Evolutionary conservation across 2,329 filamentous ascomycete genomes (phyloP).

Genomic region (Arthrobotrys pseudoclavata): DNA sequence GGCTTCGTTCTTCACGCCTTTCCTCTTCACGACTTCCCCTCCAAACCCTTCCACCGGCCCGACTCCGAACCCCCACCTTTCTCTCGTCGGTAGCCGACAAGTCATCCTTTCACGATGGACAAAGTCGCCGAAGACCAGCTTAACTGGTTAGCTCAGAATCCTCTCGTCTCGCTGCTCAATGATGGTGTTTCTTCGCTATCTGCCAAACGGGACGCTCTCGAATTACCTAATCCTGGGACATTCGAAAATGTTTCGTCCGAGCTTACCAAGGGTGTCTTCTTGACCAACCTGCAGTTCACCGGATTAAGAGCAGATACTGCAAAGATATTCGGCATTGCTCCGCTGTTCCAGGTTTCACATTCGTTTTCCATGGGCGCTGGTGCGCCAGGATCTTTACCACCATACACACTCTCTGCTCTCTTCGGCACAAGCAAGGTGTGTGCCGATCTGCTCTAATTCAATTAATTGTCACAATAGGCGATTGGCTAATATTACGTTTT

Average conservation of each 20-base stretch:
- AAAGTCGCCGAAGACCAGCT: constrained; percentile 67
- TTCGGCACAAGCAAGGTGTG: constrained; percentile 92
- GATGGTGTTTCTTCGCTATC: constrained; percentile 86
- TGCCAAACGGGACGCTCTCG: constrained; percentile 87
- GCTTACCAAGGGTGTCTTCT: constrained; percentile 94
- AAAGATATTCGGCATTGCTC: constrained; percentile 93
- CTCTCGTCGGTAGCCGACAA: constrained; percentile 61
- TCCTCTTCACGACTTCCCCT: constrained; percentile 62
- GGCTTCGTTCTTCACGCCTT: constrained; percentile 58
- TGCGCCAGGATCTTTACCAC: constrained; percentile 76
- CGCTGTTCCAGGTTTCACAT: constrained; percentile 97
- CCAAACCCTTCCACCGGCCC: constrained; percentile 63
- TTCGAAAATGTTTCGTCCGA: constrained; percentile 91
- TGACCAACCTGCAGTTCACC: constrained; percentile 96
- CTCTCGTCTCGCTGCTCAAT: constrained; percentile 76
- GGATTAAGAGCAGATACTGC: constrained; percentile 96
- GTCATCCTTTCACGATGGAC: constrained; percentile 62
- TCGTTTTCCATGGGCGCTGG: constrained; percentile 93
- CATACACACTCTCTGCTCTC: constrained; percentile 93
- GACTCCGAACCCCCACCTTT: constrained; percentile 62
- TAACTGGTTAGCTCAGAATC: constrained; percentile 80
- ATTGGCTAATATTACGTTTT: constrained; percentile 22
- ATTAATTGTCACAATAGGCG: constrained; percentile 16
- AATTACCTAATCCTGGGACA: constrained; percentile 90
- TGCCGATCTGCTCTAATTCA: constrained; percentile 60